phyloP scores from a whole-genome alignment of 257 asterid species.

The Prunella vulgaris region DNA sequence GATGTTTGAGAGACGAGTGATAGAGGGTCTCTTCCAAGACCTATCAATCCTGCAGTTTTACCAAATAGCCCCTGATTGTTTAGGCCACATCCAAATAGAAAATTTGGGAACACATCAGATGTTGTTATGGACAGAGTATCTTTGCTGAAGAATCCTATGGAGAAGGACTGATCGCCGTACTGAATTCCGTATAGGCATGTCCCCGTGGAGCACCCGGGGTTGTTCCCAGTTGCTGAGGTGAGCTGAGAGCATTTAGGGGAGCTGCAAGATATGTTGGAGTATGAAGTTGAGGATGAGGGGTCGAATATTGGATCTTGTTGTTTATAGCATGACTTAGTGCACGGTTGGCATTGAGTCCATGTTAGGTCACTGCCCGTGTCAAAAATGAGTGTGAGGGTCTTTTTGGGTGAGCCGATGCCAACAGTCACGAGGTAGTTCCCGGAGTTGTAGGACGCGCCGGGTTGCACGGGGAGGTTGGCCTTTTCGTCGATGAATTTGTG shows the following conservation, averaged over 20 bases:
- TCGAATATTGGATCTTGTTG: slow-evolving; percentile 64
- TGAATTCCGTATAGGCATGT: slow-evolving; percentile 50
- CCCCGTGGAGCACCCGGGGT: slow-evolving; percentile 29
- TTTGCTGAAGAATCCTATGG: slow-evolving; percentile 43
- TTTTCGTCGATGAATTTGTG: slow-evolving; percentile 18
- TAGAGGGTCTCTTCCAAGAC: slow-evolving; percentile 52
- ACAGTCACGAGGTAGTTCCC: slow-evolving; percentile 59
- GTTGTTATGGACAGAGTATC: slow-evolving; percentile 50
- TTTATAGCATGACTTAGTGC: slow-evolving; percentile 39
- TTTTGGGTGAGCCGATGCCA: slow-evolving; percentile 62
- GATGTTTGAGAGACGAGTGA: slow-evolving; percentile 67
- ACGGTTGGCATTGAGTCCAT: slow-evolving; percentile 88
- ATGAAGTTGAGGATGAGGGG: slow-evolving; percentile 47
- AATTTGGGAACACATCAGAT: slow-evolving; percentile 34
- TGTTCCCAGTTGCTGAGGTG: slow-evolving; percentile 33
- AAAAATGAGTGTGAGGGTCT: slow-evolving; percentile 39
- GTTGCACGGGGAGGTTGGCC: slow-evolving; percentile 38
- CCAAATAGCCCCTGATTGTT: slow-evolving; percentile 62
- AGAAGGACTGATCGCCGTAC: slow-evolving; percentile 61
- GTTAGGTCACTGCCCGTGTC: slow-evolving; percentile 85
- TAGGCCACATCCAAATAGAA: slow-evolving; percentile 71
- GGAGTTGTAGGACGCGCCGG: slow-evolving; percentile 38
- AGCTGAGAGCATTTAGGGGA: slow-evolving; percentile 41
- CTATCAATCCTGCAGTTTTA: slow-evolving; percentile 53
- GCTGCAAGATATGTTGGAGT: slow-evolving; percentile 49